Base-by-base conservation (phyloP, 306 rosid species). In the Argentina anserina region DNA sequence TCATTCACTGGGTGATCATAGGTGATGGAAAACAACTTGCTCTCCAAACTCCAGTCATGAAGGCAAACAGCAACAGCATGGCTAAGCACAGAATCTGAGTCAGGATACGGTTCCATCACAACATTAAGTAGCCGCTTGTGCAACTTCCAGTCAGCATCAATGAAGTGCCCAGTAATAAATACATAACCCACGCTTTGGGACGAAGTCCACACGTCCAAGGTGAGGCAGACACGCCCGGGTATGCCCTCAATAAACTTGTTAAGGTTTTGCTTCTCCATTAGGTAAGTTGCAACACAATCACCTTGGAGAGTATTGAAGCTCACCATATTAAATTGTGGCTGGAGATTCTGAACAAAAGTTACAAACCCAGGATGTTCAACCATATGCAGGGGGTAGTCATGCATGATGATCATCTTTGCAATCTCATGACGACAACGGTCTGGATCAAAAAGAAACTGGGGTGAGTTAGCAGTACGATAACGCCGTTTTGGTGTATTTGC, bases 351-450 rank as follows among this genome's bases (percentile, higher is more conserved):
- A 45, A 87, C 91, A 78, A 94, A 94, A 61, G 95, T 82, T 75
- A 91, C 80, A 87, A 94, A 91, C 61, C 99, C 97, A 1, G 90
- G 90, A 75, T 94, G 96, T 77, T 94, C 99, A 65, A 94, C 97
- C 90, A 94, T 91, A 84, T 94, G 99, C 71, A 94, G 89, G 25
- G 97, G 99, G 82, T 91, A 94, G 71, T 91, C 97, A 14, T 94
- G 99, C 97, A 89, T 94, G 69, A 94, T 91, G 50, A 94, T 92
- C 99, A 94, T 94, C 80, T 89, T 90, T 73, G 96, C 91, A 85
- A 94, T 89, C 80, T 94, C 96, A 75, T 85, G 90, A 73, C 96
- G 97, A 78, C 94, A 86, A 8, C 89, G 91, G 66, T 91, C 97
- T 55, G 91, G 90, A 83, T 91, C 90, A 84, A 91, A 86, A 56